phyloP scores from a whole-genome alignment of 208 protist species.

The Herpetomonas tarakana region DNA sequence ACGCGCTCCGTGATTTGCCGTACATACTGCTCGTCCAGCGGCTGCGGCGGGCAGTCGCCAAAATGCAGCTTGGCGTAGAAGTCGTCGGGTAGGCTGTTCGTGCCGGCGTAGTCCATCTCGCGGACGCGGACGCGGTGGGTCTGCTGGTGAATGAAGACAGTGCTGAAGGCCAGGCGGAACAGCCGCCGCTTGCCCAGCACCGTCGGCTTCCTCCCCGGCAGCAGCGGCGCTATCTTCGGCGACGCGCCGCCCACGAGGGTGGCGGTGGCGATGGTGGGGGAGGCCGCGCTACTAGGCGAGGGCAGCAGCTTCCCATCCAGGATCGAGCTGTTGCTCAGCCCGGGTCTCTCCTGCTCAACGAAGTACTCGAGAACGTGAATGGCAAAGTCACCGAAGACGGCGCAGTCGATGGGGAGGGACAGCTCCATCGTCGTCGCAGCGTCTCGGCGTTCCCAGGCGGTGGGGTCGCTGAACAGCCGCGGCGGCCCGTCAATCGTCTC shows the following conservation, averaged over 20 bases:
- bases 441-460: slow-evolving; percentile 38
- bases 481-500: slow-evolving; percentile 31
- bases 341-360: background rate
- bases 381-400: slow-evolving; percentile 74
- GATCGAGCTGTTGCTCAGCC: background rate
- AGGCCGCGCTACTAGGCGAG: background rate
- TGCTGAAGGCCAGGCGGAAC: slow-evolving; percentile 75
- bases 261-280: background rate
- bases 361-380: slow-evolving; percentile 55
- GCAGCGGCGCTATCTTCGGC: background rate
- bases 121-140: slow-evolving; percentile 49
- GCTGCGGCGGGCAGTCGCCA: slow-evolving; percentile 18
- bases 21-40: slow-evolving; percentile 44
- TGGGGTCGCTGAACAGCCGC: slow-evolving; percentile 53
- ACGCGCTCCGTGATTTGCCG: slow-evolving; percentile 50
- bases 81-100: slow-evolving; percentile 47
- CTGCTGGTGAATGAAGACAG: slow-evolving; percentile 67
- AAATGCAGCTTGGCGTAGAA: slow-evolving; percentile 75
- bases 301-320: background rate
- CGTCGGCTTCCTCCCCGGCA: slow-evolving; percentile 13
- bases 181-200: slow-evolving; percentile 32
- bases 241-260: background rate
- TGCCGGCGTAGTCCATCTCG: slow-evolving; percentile 69
- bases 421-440: slow-evolving; percentile 28
- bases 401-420: slow-evolving; percentile 42